Conservation (phyloP, 2,329 filamentous ascomycete genomes). For the Orbilia quercus region DNA sequence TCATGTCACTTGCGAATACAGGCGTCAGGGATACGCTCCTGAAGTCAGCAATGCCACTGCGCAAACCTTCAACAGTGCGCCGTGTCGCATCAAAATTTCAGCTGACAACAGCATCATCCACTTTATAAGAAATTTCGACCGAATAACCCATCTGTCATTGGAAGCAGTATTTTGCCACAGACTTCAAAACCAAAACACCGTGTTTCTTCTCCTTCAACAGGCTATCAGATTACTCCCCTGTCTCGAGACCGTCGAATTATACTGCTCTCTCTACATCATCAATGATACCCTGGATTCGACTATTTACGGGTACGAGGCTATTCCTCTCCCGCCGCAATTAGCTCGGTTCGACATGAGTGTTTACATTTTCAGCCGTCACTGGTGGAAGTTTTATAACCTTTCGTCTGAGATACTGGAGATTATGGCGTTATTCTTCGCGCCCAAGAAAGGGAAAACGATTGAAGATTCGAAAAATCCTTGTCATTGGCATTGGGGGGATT, state of each 20-base stretch:
- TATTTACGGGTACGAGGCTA: neutral
- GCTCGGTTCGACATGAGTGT: constrained; percentile 4
- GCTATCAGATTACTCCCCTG: neutral
- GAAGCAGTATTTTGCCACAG: constrained; percentile 20
- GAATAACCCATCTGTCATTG: constrained; percentile 6
- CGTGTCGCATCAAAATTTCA: constrained; percentile 3
- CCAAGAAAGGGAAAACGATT: neutral
- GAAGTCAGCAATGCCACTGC: neutral
- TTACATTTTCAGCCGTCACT: neutral
- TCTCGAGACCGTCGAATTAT: constrained; percentile 3
- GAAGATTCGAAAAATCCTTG: neutral
- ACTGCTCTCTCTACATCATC: constrained; percentile 1
- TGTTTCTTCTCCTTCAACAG: constrained; percentile 5
- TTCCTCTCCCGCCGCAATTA: neutral
- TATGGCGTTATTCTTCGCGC: constrained; percentile 3
- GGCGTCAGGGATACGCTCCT: neutral
- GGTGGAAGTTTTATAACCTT: constrained; percentile 17
- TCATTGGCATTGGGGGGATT: constrained; percentile 19
- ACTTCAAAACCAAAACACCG: neutral
- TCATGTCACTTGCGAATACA: constrained; percentile 6
- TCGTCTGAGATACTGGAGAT: constrained; percentile 13
- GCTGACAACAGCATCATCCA: neutral
- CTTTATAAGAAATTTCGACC: constrained; percentile 3
- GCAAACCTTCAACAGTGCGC: neutral
- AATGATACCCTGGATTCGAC: constrained; percentile 4